A percentile compares a stretch with the other conserved stretches of the same genome.
phyloP scores from a whole-genome alignment of 441 rosid species.

The Gossypium lobatum region DNA sequence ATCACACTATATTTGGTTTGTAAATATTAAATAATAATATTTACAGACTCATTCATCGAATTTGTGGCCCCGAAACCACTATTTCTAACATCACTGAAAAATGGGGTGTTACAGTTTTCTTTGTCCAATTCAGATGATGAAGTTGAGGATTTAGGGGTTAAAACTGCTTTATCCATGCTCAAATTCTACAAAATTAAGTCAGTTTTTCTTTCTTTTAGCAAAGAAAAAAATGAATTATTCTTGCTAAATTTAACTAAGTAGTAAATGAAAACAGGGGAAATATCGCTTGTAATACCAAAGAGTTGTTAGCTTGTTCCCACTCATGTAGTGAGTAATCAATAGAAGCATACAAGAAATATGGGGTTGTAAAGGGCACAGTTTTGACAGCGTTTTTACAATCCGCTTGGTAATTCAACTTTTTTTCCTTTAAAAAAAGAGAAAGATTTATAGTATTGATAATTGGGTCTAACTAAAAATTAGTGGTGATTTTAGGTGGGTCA shows the following conservation, averaged over 20 bases:
- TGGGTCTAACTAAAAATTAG: not conserved
- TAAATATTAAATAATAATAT: too few species aligned
- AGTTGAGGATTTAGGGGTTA: constrained; percentile 53
- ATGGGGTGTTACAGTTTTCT: not conserved
- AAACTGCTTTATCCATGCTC: constrained; percentile 67
- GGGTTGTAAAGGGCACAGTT: constrained; percentile 60
- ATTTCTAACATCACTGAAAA: too few species aligned
- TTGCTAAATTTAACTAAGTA: not conserved
- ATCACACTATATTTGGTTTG: too few species aligned
- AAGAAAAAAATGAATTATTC: not conserved
- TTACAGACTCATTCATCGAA: too few species aligned
- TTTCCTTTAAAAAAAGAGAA: not conserved
- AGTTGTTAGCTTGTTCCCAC: constrained; percentile 80
- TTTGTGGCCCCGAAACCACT: too few species aligned
- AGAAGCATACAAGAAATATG: constrained; percentile 92
- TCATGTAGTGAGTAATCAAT: constrained; percentile 88
- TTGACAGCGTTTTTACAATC: constrained; percentile 81
- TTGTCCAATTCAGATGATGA: constrained; percentile 32
- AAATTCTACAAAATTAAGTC: constrained; percentile 67
- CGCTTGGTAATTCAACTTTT: constrained; percentile 45
- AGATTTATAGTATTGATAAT: not conserved
- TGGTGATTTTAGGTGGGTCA: constrained; percentile 48
- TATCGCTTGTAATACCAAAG: constrained; percentile 70
- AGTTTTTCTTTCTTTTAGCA: not conserved
- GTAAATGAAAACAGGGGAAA: constrained; percentile 55